A percentile compares a stretch with the other conserved stretches of the same genome.
phyloP scores from a whole-genome alignment of 2,329 filamentous ascomycete genomes.

The Aspergillus fischeri region DNA sequence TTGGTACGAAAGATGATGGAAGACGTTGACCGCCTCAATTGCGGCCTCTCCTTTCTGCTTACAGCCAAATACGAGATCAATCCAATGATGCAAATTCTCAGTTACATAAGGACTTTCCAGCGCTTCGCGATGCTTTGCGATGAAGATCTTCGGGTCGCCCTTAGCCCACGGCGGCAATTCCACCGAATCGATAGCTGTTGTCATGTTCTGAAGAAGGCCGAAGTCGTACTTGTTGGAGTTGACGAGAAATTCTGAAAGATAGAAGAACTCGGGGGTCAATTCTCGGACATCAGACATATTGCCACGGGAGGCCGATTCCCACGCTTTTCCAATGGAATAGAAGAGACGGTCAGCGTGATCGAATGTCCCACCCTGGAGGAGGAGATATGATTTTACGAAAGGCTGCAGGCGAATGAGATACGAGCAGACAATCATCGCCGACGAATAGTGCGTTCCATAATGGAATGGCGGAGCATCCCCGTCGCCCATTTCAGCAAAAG shows the following conservation, averaged over 20 bases:
- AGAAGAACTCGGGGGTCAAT: conserved; percentile 95
- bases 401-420: conserved; percentile 93
- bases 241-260: conserved; percentile 87
- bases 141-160: conserved; percentile 91
- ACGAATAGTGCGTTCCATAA: conserved; percentile 97
- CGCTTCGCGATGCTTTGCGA: conserved; percentile 91
- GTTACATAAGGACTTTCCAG: conserved; percentile 91
- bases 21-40: conserved; percentile 87
- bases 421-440: conserved; percentile 96
- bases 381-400: conserved; percentile 90
- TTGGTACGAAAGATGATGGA: conserved; percentile 91
- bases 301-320: conserved; percentile 81
- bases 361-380: conserved; percentile 92
- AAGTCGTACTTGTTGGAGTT: conserved; percentile 96
- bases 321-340: conserved; percentile 85
- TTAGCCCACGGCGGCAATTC: conserved; percentile 94
- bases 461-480: conserved; percentile 74
- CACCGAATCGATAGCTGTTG: conserved; percentile 77
- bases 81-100: conserved; percentile 86
- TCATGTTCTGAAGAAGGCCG: conserved; percentile 76
- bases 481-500: conserved; percentile 87
- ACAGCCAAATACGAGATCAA: conserved; percentile 88
- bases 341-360: conserved; percentile 95
- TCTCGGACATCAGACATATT: conserved; percentile 95
- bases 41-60: conserved; percentile 94